Conservation (phyloP, 202 grass and related monocot species). For the Hordeum pubiflorum region DNA sequence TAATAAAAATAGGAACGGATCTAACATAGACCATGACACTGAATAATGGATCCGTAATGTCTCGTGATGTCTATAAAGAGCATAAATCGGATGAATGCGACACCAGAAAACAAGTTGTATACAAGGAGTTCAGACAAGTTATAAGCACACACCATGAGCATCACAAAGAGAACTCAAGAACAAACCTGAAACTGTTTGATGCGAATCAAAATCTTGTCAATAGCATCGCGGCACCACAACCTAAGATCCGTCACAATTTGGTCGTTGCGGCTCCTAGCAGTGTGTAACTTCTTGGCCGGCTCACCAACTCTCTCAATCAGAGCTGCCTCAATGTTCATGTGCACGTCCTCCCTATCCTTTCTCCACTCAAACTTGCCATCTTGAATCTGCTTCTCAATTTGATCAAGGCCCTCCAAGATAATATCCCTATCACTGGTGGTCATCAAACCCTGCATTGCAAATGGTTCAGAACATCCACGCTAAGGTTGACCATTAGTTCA, state of each 20-base stretch:
- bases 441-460: constrained; percentile 74
- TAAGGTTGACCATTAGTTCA: background rate
- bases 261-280: constrained; percentile 89
- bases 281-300: constrained; percentile 91
- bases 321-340: constrained; percentile 97
- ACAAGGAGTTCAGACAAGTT: background rate
- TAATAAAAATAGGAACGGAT: background rate
- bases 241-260: constrained; percentile 91
- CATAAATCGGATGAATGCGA: background rate
- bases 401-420: constrained; percentile 76
- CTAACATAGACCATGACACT: background rate
- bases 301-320: constrained; percentile 85
- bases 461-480: background rate
- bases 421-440: constrained; percentile 59
- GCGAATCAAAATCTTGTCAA: constrained; percentile 78
- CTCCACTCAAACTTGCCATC: constrained; percentile 87
- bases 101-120: background rate
- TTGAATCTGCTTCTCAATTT: constrained; percentile 74
- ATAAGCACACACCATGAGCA: background rate
- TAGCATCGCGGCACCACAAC: constrained; percentile 85
- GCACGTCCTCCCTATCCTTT: constrained; percentile 78
- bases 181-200: constrained; percentile 84
- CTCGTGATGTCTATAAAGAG: background rate
- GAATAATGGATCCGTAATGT: background rate
- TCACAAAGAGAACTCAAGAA: constrained; percentile 15